Percentiles rank a stretch among this genome's conserved stretches.
Evolutionary conservation across 1,284 basidiomycete species (phyloP).

Genomic region (Marasmius fiardii): DNA sequence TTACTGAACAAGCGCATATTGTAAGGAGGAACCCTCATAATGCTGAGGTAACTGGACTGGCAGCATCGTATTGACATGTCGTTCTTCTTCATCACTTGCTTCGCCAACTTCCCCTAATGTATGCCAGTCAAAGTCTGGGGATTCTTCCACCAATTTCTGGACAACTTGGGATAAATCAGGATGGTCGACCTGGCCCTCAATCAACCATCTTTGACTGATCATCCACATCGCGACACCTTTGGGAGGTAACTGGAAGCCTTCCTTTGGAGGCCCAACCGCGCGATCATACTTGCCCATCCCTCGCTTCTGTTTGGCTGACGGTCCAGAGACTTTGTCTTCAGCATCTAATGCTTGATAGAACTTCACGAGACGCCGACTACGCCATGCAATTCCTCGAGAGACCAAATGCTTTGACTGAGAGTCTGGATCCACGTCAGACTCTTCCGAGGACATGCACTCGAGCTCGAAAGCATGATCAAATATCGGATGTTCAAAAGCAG

Average conservation of each 20-base stretch:
- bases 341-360: slow-evolving; percentile 60
- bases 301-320: slow-evolving; percentile 47
- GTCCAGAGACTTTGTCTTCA: slow-evolving; percentile 41
- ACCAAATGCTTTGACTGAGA: slow-evolving; percentile 34
- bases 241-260: slow-evolving; percentile 58
- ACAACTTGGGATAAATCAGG: slow-evolving; percentile 43
- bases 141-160: slow-evolving; percentile 40
- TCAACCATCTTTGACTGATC: slow-evolving; percentile 65
- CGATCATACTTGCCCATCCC: slow-evolving; percentile 54
- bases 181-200: slow-evolving; percentile 33
- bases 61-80: slow-evolving; percentile 11
- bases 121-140: slow-evolving; percentile 45
- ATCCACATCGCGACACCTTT: slow-evolving; percentile 67
- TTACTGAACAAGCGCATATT: slow-evolving; percentile 25
- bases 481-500: slow-evolving; percentile 49
- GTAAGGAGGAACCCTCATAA: slow-evolving; percentile 29
- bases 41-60: slow-evolving; percentile 17
- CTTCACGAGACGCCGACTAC: slow-evolving; percentile 53
- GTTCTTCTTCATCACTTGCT: slow-evolving; percentile 43
- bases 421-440: slow-evolving; percentile 55
- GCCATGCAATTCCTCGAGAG: slow-evolving; percentile 58
- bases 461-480: slow-evolving; percentile 67
- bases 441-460: slow-evolving; percentile 78
- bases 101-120: slow-evolving; percentile 46
- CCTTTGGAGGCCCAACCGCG: slow-evolving; percentile 50